These are phyloP conservation scores for Sugiyamaella castrensis DNA, from an alignment of 1,139 yeast species.

Conservation along the genomic window DNA sequence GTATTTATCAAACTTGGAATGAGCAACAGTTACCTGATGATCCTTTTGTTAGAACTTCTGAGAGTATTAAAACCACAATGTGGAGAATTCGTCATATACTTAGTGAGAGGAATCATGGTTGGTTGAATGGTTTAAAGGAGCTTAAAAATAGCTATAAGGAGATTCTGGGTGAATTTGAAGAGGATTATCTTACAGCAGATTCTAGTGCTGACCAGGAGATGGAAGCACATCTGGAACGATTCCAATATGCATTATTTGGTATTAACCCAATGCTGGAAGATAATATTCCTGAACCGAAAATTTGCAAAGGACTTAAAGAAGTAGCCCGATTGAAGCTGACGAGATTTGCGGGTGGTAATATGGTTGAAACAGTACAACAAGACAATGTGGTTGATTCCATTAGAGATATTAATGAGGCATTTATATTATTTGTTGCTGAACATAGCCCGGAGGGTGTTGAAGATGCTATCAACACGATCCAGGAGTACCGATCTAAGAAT, in stretches of 20 bases:
- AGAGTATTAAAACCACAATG: slow-evolving; percentile 55
- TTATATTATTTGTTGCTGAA: slow-evolving; percentile 48
- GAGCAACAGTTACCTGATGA: slow-evolving; percentile 42
- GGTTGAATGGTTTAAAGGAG: slow-evolving; percentile 56
- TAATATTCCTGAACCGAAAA: slow-evolving; percentile 54
- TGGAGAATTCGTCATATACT: slow-evolving; percentile 81
- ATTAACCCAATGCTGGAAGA: slow-evolving; percentile 54
- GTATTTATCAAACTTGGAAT: slow-evolving; percentile 42
- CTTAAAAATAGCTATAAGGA: slow-evolving; percentile 44
- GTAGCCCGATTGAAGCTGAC: slow-evolving; percentile 65
- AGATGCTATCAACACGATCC: slow-evolving; percentile 55
- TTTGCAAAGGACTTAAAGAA: slow-evolving; percentile 63
- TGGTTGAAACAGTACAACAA: slow-evolving; percentile 21
- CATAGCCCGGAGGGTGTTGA: slow-evolving; percentile 45
- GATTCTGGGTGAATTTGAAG: slow-evolving; percentile 56
- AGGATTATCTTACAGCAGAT: slow-evolving; percentile 56
- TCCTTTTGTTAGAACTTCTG: slow-evolving; percentile 42
- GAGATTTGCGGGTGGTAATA: slow-evolving; percentile 38
- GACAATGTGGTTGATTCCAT: slow-evolving; percentile 24
- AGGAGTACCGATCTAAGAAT: slow-evolving; percentile 33
- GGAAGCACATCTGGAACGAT: slow-evolving; percentile 68
- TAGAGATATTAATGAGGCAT: slow-evolving; percentile 51
- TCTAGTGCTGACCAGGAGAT: slow-evolving; percentile 55
- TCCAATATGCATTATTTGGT: slow-evolving; percentile 80
- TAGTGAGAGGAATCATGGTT: slow-evolving; percentile 78